Base-by-base conservation (phyloP, 163 green algal species). In the Trebouxia gelatinosa region DNA sequence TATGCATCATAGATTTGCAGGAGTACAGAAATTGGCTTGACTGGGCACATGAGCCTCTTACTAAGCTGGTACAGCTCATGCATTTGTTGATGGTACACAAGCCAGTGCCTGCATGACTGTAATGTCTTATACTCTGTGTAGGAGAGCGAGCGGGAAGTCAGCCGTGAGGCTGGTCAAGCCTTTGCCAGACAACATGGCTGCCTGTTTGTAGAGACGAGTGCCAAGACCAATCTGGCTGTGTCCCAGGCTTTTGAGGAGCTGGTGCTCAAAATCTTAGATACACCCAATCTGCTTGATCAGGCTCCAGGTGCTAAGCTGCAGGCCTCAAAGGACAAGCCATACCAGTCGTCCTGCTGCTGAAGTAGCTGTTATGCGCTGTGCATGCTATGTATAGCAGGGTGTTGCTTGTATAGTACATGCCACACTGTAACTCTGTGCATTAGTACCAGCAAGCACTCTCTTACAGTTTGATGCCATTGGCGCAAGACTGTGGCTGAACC, bases 201-300 rank as follows among this genome's bases (percentile, higher is more conserved):
- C 82, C 83, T 99, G 26, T 98, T 97, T 85, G 90, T 98, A 40
- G 95, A 99, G 89, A 97, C 93, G 0, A 93, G 83, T 72, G 95
- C 95, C 9, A 98, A 98, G 85, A 89, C 85, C 28, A 92, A 94
- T 65, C 64, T 92, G 9, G 91, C 91, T 39, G 94, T 98, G 72
- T 79, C 82, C 21, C 86, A 93, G 70, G 93, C 92, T 0, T 99
- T 98, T 87, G 90, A 98, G 67, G 95, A 99, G 86, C 88, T 99
- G 64, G 89, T 97, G 29, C 81, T 92, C 9, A 94, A 97, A 92
- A 74, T 98, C 23, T 67, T 98, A 58, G 92, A 98, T 7, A 96
- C 90, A 43, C 94, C 94, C 43, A 78, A 48, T 23, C 85, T 97
- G 39, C 74, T 97, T 28, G 50, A 62, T 6, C 26, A 48, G 26